Evolutionary conservation across 768 basidiomycete genomes (phyloP).

Genomic region (Tulasnella sp.): DNA sequence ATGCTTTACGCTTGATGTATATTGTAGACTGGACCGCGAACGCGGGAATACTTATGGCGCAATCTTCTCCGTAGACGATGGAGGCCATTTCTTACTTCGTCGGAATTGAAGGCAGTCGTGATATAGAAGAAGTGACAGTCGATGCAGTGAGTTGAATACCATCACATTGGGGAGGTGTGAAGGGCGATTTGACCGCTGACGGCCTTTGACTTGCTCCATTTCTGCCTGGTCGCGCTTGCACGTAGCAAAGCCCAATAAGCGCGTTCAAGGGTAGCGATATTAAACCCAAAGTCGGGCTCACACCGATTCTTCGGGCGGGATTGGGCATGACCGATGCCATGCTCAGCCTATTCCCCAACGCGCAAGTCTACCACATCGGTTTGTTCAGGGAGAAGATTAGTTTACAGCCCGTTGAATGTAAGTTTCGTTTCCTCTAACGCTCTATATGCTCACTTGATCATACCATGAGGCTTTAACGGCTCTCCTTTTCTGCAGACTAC

Average conservation of each 20-base stretch:
- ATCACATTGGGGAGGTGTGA: neutral
- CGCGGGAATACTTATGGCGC: neutral
- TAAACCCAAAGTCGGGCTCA: conserved; percentile 75
- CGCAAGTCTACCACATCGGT: conserved; percentile 87
- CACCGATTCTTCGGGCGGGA: conserved; percentile 90
- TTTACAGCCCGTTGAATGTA: conserved; percentile 88
- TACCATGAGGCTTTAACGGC: neutral
- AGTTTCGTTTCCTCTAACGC: conserved; percentile 30
- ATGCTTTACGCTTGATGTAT: neutral
- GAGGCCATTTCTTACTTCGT: conserved; percentile 70
- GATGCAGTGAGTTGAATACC: conserved; percentile 52
- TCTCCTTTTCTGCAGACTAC: conserved; percentile 56
- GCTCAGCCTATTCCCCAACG: conserved; percentile 79
- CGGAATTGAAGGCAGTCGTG: conserved; percentile 77
- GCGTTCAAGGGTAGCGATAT: conserved; percentile 72
- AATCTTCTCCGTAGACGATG: conserved; percentile 51
- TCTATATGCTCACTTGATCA: neutral
- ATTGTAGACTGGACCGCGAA: neutral
- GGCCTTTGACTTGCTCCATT: conserved; percentile 18
- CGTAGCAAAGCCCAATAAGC: conserved; percentile 72
- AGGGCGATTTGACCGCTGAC: neutral
- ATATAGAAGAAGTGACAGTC: conserved; percentile 60
- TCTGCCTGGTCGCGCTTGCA: conserved; percentile 12
- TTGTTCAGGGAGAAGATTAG: conserved; percentile 82
- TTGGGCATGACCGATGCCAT: conserved; percentile 90